These are phyloP conservation scores for Multifurca ochricompacta DNA, from an alignment of 768 basidiomycete genomes.

Conservation along the genomic window DNA sequence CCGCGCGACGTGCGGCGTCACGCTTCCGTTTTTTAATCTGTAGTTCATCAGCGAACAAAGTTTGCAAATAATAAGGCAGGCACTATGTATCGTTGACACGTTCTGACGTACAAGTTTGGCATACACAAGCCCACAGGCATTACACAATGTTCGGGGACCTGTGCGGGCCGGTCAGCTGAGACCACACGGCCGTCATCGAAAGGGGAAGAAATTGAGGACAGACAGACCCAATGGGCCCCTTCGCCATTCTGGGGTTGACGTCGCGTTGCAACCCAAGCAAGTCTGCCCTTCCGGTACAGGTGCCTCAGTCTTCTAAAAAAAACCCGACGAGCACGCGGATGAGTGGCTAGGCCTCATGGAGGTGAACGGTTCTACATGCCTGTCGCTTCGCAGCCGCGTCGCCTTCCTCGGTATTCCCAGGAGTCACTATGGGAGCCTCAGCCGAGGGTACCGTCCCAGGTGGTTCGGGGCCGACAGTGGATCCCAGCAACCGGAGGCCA, in stretches of 20 bases:
- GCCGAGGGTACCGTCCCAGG: slow-evolving; percentile 12
- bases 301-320: slow-evolving; percentile 36
- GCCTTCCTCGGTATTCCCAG: slow-evolving; percentile 23
- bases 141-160: slow-evolving; percentile 80
- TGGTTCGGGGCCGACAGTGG: slow-evolving; percentile 24
- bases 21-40: slow-evolving; percentile 23
- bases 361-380: slow-evolving; percentile 20
- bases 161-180: slow-evolving; percentile 18
- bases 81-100: not conserved
- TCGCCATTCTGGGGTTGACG: slow-evolving; percentile 83
- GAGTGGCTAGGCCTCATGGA: slow-evolving; percentile 10
- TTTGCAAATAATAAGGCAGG: slow-evolving; percentile 9
- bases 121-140: slow-evolving; percentile 81
- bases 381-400: slow-evolving; percentile 25
- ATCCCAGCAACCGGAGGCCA: slow-evolving; percentile 39
- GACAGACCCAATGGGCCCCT: slow-evolving; percentile 69
- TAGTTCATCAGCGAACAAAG: slow-evolving; percentile 6
- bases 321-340: not conserved
- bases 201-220: not conserved
- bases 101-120: slow-evolving; percentile 58
- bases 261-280: slow-evolving; percentile 75
- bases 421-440: slow-evolving; percentile 17
- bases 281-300: slow-evolving; percentile 55
- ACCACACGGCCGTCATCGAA: slow-evolving; percentile 1
- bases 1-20: slow-evolving; percentile 18